Evolutionary conservation across 306 rosid genomes (phyloP), one percentile per base, ranked within the genome.

Genomic region (Pyrus communis): DNA sequence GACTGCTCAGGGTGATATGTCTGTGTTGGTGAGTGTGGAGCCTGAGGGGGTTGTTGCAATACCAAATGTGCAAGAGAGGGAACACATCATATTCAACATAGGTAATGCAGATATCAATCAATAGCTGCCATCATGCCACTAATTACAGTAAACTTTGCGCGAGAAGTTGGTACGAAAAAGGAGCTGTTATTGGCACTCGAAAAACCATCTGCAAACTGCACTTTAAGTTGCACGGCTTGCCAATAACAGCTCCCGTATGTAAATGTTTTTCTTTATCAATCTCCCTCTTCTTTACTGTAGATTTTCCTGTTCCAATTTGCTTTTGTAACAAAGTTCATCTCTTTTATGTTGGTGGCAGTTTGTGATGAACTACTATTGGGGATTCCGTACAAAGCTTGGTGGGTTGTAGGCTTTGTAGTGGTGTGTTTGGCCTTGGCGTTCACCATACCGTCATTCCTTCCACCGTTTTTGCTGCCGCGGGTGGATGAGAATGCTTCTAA

Each of bases 11-110:
- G 89, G 75, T 73, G 85, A 35, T 66, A 64, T 74, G 21, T 78
- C 58, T 33, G 74, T 89, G 40, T 51, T 90, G 74, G 97, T 90
- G 43, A 80, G 81, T 33, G 96, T 92, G 82, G 93, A 84, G 76
- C 89, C 96, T n/a, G 96, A 89, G 85, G 98, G 98, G 77, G 75
- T 89, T 79, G 93, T 92, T 59, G 97, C 97, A 43, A 84, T 89
- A 54, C 88, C 78, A 10, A 54, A 83, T 66, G 93, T 84, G 27
- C 63, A 75, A 31, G 97, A 95, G 78, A 87, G 96, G 76, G 85
- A 86, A 43, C 55, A 79, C 79, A 83, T 95, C 71, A 74, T 87
- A 71, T 95, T 81, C 79, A 95, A 95, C 67, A 90, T 95, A 84
- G 98, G 98, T 94, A 91, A 59, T 23, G 69, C 14, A 5, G 12